A percentile compares a stretch with the other conserved stretches of the same genome.
phyloP scores from a whole-genome alignment of 192 early-diverging fungal genomes.

The Coemansia sp. region DNA sequence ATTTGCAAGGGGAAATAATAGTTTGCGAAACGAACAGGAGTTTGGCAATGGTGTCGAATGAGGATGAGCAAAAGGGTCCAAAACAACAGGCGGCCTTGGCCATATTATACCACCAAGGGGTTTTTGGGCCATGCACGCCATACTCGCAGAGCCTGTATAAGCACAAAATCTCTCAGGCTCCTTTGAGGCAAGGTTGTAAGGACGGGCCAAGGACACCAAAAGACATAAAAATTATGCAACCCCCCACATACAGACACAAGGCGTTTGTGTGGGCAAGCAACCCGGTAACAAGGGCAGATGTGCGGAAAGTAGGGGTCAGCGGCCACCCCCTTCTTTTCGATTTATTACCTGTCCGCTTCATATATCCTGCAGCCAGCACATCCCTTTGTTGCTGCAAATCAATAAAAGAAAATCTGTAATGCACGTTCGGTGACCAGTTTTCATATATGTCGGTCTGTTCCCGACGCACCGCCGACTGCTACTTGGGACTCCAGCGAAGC shows the following conservation, averaged over 20 bases:
- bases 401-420: background rate
- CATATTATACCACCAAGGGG: slow-evolving; percentile 4
- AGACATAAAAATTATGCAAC: slow-evolving; percentile 10
- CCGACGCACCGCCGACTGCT: background rate
- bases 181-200: slow-evolving; percentile 3
- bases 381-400: background rate
- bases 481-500: background rate
- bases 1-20: background rate
- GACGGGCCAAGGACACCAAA: slow-evolving; percentile 9
- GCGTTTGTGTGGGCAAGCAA: background rate
- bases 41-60: background rate
- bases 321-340: slow-evolving; percentile 8
- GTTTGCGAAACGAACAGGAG: background rate
- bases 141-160: slow-evolving; percentile 2
- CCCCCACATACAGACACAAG: slow-evolving; percentile 1
- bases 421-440: background rate
- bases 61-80: background rate
- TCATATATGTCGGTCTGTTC: background rate
- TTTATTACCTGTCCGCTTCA: background rate
- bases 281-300: slow-evolving; percentile 5
- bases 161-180: background rate
- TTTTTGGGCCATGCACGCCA: slow-evolving; percentile 3
- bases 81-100: background rate
- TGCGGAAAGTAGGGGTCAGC: background rate
- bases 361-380: background rate